Evolutionary conservation across 495 filamentous ascomycete species (phyloP).

Genomic region (Talaromyces thailandensis): DNA sequence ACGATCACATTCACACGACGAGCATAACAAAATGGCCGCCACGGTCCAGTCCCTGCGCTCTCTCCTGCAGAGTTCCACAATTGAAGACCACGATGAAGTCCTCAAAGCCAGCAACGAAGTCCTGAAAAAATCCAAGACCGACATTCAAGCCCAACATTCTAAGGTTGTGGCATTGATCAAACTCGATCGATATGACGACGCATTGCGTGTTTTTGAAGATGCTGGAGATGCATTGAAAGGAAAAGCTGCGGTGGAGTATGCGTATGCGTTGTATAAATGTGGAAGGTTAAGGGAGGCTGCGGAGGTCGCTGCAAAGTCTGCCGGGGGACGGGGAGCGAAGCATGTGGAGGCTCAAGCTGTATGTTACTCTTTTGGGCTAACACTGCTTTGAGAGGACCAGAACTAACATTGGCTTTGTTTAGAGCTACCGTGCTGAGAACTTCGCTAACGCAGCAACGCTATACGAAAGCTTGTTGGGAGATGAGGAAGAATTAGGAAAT

Average conservation of each 20-base stretch:
- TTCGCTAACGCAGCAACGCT: conserved; percentile 63
- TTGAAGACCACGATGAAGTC: conserved; percentile 69
- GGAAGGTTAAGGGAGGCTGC: conserved; percentile 68
- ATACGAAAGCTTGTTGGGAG: conserved; percentile 53
- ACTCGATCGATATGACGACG: conserved; percentile 89
- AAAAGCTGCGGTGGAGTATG: conserved; percentile 64
- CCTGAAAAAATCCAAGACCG: conserved; percentile 52
- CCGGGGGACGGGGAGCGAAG: conserved; percentile 50
- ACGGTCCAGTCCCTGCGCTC: conserved; percentile 38
- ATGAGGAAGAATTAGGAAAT: conserved; percentile 37
- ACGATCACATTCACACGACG: not conserved
- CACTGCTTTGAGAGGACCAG: not conserved
- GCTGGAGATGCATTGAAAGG: conserved; percentile 60
- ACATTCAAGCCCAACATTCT: conserved; percentile 62
- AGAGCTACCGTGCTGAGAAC: conserved; percentile 76
- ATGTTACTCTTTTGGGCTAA: conserved; percentile 16
- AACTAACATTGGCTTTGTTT: not conserved
- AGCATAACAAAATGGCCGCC: not conserved
- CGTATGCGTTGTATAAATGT: conserved; percentile 86
- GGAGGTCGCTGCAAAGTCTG: conserved; percentile 41
- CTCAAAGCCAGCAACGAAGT: conserved; percentile 61
- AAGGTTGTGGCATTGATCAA: conserved; percentile 82
- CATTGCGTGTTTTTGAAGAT: conserved; percentile 65
- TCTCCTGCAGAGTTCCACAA: conserved; percentile 46
- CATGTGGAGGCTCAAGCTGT: conserved; percentile 88